A percentile compares a stretch with the other conserved stretches of the same genome.
Conservation (phyloP, 805 yeast species). For the Cyberlindnera veronae region DNA sequence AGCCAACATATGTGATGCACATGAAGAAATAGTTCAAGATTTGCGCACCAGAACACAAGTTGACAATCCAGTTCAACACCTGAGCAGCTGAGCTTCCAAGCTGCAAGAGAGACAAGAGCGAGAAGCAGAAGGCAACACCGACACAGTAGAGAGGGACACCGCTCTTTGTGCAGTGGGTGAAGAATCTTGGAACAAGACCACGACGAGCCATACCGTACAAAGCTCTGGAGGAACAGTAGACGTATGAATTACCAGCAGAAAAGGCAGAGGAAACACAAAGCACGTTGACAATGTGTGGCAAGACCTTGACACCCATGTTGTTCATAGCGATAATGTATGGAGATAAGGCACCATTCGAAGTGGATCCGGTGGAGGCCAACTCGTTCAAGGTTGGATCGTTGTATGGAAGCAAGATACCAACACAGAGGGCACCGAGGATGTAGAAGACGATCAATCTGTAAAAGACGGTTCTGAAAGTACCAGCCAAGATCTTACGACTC, state of each 20-base stretch:
- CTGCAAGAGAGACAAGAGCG: constrained; percentile 65
- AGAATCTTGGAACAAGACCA: constrained; percentile 58
- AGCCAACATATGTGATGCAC: constrained; percentile 56
- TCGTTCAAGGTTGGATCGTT: constrained; percentile 49
- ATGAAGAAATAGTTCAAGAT: constrained; percentile 56
- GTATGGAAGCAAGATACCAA: constrained; percentile 63
- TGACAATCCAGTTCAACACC: constrained; percentile 69
- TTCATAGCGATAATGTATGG: constrained; percentile 59
- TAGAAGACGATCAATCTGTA: constrained; percentile 59
- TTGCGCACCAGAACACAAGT: constrained; percentile 66
- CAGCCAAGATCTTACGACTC: constrained; percentile 69
- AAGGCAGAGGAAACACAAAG: constrained; percentile 52
- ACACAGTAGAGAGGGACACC: constrained; percentile 79
- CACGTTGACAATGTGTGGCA: constrained; percentile 50
- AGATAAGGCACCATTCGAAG: constrained; percentile 50
- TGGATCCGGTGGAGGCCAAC: constrained; percentile 61
- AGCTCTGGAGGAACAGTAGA: constrained; percentile 57
- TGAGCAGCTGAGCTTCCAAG: constrained; percentile 53
- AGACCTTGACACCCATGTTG: constrained; percentile 46
- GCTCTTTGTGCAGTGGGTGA: constrained; percentile 52
- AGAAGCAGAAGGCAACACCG: constrained; percentile 49
- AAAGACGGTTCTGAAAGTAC: constrained; percentile 71
- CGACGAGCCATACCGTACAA: constrained; percentile 47
- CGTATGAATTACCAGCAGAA: constrained; percentile 52
- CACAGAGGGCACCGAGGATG: constrained; percentile 61